These are phyloP conservation scores for Beauveria rudraprayagi DNA, from an alignment of 2,329 filamentous ascomycete genomes.

Conservation along the genomic window DNA sequence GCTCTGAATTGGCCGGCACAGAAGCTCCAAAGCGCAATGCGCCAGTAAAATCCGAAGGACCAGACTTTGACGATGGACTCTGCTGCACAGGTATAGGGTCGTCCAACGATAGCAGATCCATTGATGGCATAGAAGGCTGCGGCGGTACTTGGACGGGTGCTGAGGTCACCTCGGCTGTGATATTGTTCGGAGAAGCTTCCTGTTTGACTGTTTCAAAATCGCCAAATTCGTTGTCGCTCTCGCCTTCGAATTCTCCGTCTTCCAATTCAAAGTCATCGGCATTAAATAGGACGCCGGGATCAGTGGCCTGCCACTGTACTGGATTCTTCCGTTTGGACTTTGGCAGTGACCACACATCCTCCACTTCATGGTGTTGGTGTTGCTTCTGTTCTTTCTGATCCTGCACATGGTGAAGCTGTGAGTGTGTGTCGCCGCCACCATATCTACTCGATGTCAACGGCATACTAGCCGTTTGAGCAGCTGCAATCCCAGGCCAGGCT, in stretches of 20 bases:
- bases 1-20: not conserved
- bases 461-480: not conserved
- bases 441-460: not conserved
- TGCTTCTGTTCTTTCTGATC: not conserved
- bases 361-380: not conserved
- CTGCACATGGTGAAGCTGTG: not conserved
- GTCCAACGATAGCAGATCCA: slow-evolving; percentile 35
- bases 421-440: not conserved
- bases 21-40: slow-evolving; percentile 3
- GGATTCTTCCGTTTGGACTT: slow-evolving; percentile 19
- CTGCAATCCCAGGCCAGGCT: slow-evolving; percentile 8
- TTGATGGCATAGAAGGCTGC: slow-evolving; percentile 19
- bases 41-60: not conserved
- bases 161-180: slow-evolving; percentile 16
- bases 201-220: slow-evolving; percentile 46
- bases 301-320: slow-evolving; percentile 15
- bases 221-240: slow-evolving; percentile 40
- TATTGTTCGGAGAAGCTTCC: slow-evolving; percentile 13
- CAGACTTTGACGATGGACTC: slow-evolving; percentile 8
- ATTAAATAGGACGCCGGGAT: slow-evolving; percentile 58
- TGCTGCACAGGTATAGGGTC: slow-evolving; percentile 19
- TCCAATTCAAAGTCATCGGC: slow-evolving; percentile 46
- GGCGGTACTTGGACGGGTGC: slow-evolving; percentile 11
- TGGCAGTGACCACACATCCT: not conserved
- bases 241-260: slow-evolving; percentile 30